A percentile compares a stretch with the other conserved stretches of the same genome.
These are phyloP conservation scores for Neurospora sp. DNA, from an alignment of 495 filamentous ascomycete genomes.

Conservation along the genomic window DNA sequence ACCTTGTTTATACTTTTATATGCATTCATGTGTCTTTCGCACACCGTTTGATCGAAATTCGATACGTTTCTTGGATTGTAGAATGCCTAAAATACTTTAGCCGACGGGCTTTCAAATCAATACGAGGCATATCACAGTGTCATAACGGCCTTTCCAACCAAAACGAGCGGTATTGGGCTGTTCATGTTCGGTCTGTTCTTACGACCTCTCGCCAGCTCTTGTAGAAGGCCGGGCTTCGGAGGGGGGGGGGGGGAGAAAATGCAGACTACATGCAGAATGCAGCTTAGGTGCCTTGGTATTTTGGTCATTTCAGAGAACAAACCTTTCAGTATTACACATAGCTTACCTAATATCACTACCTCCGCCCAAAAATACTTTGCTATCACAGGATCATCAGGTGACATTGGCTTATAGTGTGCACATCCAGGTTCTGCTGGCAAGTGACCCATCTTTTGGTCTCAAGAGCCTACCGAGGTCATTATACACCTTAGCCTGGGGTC, in stretches of 20 bases:
- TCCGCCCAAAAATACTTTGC: not conserved
- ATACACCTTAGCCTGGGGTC: not conserved
- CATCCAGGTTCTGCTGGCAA: not conserved
- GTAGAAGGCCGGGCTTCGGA: too few species aligned
- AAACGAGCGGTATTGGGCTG: too few species aligned
- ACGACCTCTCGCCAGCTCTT: too few species aligned
- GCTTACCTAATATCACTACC: not conserved
- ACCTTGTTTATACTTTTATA: not conserved
- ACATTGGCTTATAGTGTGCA: not conserved
- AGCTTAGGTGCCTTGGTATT: too few species aligned
- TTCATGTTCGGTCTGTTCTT: too few species aligned
- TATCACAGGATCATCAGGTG: not conserved
- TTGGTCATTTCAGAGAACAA: too few species aligned
- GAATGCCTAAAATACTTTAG: not conserved
- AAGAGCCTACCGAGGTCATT: not conserved
- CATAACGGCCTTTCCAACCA: too few species aligned
- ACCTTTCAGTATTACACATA: not conserved
- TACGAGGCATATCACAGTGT: too few species aligned
- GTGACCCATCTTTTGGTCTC: not conserved
- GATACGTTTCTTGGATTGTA: not conserved
- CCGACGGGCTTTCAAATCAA: not conserved
- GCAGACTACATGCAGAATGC: too few species aligned
- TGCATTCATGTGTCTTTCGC: not conserved
- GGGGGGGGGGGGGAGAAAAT: too few species aligned
- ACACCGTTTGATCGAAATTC: not conserved